Evolutionary conservation across 2,329 filamentous ascomycete species (phyloP), one percentile per base, ranked within the genome.

Genomic region (Epichloe elymi): DNA sequence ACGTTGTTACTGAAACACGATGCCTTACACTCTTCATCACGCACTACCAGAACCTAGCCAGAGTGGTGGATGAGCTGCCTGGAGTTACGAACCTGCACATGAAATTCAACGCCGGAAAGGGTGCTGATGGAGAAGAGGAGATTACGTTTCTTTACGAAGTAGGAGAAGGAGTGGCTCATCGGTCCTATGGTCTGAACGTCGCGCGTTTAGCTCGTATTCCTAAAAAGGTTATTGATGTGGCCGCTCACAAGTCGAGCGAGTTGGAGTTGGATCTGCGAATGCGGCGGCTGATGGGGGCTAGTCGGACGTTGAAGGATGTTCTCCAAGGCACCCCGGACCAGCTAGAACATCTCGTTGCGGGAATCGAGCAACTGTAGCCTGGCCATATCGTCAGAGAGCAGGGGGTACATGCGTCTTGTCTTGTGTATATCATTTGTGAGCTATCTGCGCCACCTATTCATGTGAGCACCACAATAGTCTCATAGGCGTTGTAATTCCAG

Each of bases 101-200:
- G 91, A 80, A 80, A 48, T 98, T 98, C 67, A 81, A 78, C 3
- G 63, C 61, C 2, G 67, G 67, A 10, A 63, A 58, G 5, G 64
- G 62, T 5, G 58, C 57, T 0, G 70, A 72, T 2, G 78, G 72
- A 0, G 81, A 86, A 36, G 80, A 88, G 56, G 84, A 95, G 44
- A 85, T 98, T 42, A 96, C 93, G 0, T 98, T 98, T 61, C 67
- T 98, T 46, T 98, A 98, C 63, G 88, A 96, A 64, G 85, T 96
- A 2, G 85, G 80, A 1, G 87, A 93, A 56, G 93, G 93, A 11
- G 87, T 95, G 11, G 91, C 93, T 8, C 90, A 97, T 72, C 79
- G 93, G 5, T 94, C 87, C 17, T 98, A 98, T 65, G 93, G 94
- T 1, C 65, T 98, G 52, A 97, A 97, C 65, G 93, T 97, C 20